Evolutionary conservation across 305 asterid species (phyloP), one percentile per base, ranked within the genome.

Genomic region (Solanum hybrid): DNA sequence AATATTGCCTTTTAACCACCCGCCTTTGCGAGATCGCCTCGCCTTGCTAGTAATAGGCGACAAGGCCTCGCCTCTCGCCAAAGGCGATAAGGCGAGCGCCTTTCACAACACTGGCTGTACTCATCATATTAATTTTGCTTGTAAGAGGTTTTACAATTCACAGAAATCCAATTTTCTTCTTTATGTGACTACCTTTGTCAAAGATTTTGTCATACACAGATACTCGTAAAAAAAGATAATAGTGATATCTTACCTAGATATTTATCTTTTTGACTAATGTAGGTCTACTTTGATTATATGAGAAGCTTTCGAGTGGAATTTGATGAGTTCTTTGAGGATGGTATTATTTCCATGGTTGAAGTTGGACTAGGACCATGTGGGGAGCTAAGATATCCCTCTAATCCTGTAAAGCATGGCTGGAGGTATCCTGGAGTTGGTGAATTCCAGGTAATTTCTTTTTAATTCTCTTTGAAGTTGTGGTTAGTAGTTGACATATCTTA

Each of bases 361-460:
- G 92, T 96, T 64, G 99, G 99, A 84, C 95, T 96, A 71, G 98
- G 99, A 79, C 94, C 99, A 51, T 94, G 98, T 89, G 99, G 98
- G 88, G 99, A 95, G 90, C 91, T 96, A 85, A 94, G 98, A 2
- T 96, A 95, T 91, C 99, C 99, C 66, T 95, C 99, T 38, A 94
- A 95, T 91, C 96, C 99, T 51, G 95, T 95, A 75, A 93, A 94
- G 78, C 94, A 93, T 90, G 98, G 96, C 76, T 96, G 98, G 99
- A 89, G 92, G 84, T 95, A 96, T 90, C 98, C 98, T 64, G 99
- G 98, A 71, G 92, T 96, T 81, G 99, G 99, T 86, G 98, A 95
- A 93, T 96, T 96, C 89, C 99, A 96, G 97, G 98, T 94, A 91
- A 91, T 35, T 86, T 36, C 88, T 56, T 85, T 56, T n/a, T 31